phyloP scores from a whole-genome alignment of 306 rosid genomes.

The Betula pendula region DNA sequence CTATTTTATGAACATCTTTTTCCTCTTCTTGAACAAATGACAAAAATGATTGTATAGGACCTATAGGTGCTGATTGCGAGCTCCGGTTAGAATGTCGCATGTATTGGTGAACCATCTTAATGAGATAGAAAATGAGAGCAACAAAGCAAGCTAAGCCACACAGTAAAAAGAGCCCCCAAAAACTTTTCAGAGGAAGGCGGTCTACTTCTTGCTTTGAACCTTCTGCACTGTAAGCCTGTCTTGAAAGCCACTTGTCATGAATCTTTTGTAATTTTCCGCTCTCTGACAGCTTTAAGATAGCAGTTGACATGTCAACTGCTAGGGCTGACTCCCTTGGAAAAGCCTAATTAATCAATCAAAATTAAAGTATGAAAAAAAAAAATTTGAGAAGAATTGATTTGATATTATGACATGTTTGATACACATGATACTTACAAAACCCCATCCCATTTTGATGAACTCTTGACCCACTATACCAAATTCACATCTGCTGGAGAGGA shows the following conservation, averaged over 20 bases:
- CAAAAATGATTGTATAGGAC: too few relatives aligned
- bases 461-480: constrained; percentile 80
- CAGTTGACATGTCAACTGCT: constrained; percentile 83
- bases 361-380: too few relatives aligned
- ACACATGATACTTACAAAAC: constrained; percentile 64
- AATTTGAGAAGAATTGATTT: too few relatives aligned
- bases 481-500: constrained; percentile 81
- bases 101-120: constrained; percentile 56
- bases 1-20: constrained; percentile 26
- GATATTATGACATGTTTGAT: too few relatives aligned
- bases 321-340: constrained; percentile 71
- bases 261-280: constrained; percentile 85
- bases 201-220: constrained; percentile 62
- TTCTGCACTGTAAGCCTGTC: constrained; percentile 65
- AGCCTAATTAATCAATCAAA: not conserved
- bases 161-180: constrained; percentile 71
- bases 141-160: constrained; percentile 73
- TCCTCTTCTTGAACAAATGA: constrained; percentile 72
- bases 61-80: too few relatives aligned
- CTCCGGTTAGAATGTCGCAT: constrained; percentile 31
- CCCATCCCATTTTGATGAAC: constrained; percentile 95
- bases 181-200: constrained; percentile 70
- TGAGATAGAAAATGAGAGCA: constrained; percentile 52
- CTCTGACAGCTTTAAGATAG: constrained; percentile 68
- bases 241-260: constrained; percentile 88